Evolutionary conservation across 495 filamentous ascomycete genomes (phyloP).

Genomic region (Darksidea phi): DNA sequence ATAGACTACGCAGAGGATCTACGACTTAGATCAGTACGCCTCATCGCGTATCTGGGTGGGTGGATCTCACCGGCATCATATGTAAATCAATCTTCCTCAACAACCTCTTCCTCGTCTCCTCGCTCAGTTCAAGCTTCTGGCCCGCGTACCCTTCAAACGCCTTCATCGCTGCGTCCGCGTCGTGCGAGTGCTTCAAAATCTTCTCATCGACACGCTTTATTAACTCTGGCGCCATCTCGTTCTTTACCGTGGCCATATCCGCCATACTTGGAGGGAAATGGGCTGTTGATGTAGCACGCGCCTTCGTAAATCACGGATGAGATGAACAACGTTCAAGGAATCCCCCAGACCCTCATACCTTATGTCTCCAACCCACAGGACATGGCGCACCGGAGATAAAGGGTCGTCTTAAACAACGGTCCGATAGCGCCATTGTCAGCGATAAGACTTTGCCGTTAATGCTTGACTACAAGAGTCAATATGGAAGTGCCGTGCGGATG

Average conservation of each 20-base stretch:
- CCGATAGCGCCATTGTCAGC: no score
- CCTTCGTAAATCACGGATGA: no score
- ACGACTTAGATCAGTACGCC: not conserved
- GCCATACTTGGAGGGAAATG: not conserved
- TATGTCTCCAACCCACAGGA: no score
- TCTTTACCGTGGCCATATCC: not conserved
- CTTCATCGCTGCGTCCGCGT: constrained; percentile 62
- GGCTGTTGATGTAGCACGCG: no score
- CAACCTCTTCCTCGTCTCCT: constrained; percentile 51
- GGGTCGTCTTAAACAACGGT: no score
- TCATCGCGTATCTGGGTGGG: not conserved
- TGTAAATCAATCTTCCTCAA: constrained; percentile 46
- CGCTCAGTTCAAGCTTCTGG: constrained; percentile 54
- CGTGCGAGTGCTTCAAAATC: constrained; percentile 54
- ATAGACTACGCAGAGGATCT: constrained; percentile 43
- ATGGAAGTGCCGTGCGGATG: no score
- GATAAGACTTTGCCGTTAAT: no score
- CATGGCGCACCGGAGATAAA: no score
- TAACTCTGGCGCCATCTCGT: not conserved
- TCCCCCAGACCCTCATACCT: no score
- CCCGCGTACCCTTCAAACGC: constrained; percentile 53
- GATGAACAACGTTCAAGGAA: no score
- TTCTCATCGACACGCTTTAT: constrained; percentile 9
- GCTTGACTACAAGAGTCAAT: no score
- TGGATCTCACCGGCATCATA: constrained; percentile 40